Base-by-base conservation (phyloP, 345 rosid species). In the Rhodomyrtus tomentosa region DNA sequence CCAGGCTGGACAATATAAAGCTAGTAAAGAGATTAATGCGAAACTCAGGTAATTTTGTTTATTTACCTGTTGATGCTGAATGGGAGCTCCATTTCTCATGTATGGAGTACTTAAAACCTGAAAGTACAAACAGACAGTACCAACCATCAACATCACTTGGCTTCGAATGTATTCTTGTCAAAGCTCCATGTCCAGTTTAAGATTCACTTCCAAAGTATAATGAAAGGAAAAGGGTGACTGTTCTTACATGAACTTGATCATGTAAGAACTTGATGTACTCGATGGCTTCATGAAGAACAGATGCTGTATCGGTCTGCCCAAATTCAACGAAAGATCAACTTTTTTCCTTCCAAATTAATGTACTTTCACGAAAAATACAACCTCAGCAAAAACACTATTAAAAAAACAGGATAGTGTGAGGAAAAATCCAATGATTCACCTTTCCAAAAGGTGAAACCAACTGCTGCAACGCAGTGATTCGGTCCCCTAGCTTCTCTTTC, bases 371-470 rank as follows among this genome's bases (percentile, higher is more conserved):
- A 80, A 54, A 82, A 86, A 51, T 29, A 55, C 13, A 25, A 27
- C 20, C 59, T 0, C 29, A 56, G 49, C 12, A 42, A 80, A 84
- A 45, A 18, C 29, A 82, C 11, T 10, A 52, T 40, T 25, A 52
- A 40, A 53, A n/a, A 52, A n/a, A 42, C 45, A 25, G 50, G 16
- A 56, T 42, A 36, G 51, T 16, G 68, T 49, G 48, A 68, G 48
- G 80, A 20, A 72, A 74, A 72, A 42, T 83, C 51, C 53, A 52
- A 76, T 86, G 87, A 82, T 82, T 85, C 55, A 94, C 99, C 99
- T 96, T 96, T 92, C 99, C 99, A 85, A 95, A 96, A 89, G 99
- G 99, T 84, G 99, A 94, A 90, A 94, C 98, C 88, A 96, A 92
- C 88, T 96, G 99, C 87, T 96, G 99, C 85, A 96, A 97, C 3